Percentiles rank a stretch among this genome's conserved stretches.
Evolutionary conservation across 2,329 filamentous ascomycete species (phyloP).

Genomic region (Cladosporium colombiae): DNA sequence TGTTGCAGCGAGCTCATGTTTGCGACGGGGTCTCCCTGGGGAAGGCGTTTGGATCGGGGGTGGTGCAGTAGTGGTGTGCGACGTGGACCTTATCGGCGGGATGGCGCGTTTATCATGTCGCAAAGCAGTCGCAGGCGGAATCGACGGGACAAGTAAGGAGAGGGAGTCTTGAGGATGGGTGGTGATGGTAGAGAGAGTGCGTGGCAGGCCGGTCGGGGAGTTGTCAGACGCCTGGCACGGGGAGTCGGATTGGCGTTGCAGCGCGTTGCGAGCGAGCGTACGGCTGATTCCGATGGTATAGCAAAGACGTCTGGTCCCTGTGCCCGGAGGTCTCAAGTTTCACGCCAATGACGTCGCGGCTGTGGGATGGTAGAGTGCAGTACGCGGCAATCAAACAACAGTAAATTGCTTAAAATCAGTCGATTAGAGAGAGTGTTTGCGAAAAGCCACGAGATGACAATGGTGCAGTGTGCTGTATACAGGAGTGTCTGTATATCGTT

Average conservation of each 20-base stretch:
- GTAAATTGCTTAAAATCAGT: not conserved
- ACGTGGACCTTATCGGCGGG: slow-evolving; percentile 11
- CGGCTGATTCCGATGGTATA: slow-evolving; percentile 7
- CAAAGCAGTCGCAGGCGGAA: not conserved
- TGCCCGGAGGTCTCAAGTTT: not conserved
- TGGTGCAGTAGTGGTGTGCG: slow-evolving; percentile 9
- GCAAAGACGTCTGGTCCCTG: not conserved
- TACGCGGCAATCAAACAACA: not conserved
- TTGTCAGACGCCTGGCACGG: not conserved
- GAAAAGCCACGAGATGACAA: not conserved
- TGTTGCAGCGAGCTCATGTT: slow-evolving; percentile 28
- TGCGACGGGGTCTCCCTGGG: not conserved
- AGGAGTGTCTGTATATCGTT: no score
- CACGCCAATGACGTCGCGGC: not conserved
- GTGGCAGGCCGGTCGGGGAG: not conserved
- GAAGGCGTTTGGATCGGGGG: not conserved
- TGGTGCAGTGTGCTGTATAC: not conserved
- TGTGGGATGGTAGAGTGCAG: not conserved
- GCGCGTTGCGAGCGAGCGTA: slow-evolving; percentile 1
- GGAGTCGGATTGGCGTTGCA: not conserved
- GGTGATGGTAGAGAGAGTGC: not conserved
- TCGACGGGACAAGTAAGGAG: not conserved
- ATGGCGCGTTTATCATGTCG: slow-evolving; percentile 15
- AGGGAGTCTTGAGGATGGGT: not conserved
- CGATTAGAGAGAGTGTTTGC: not conserved